phyloP scores from a whole-genome alignment of 2,329 filamentous ascomycete genomes.

The Phialophora macrospora region DNA sequence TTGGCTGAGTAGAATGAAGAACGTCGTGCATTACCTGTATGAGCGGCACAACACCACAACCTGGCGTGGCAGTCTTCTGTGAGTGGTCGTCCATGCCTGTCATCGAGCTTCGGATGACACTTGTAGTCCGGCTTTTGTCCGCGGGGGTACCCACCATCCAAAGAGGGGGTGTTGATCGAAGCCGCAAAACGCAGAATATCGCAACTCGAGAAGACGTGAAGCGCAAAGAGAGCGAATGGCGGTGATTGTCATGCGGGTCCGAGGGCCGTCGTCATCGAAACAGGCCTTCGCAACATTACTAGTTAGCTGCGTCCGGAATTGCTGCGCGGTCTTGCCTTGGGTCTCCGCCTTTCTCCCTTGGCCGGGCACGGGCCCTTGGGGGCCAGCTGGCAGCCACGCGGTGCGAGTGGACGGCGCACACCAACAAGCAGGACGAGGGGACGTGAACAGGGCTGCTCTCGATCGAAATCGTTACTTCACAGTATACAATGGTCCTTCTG shows the following conservation, averaged over 20 bases:
- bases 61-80: neutral
- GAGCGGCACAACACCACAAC: neutral
- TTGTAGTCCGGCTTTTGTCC: slow-evolving; percentile 22
- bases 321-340: neutral
- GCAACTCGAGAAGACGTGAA: neutral
- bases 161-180: slow-evolving; percentile 15
- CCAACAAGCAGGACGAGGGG: neutral
- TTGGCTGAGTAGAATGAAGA: slow-evolving; percentile 1
- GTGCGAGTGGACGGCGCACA: neutral
- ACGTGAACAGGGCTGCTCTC: neutral
- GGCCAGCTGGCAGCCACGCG: neutral
- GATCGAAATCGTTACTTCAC: neutral
- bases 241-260: slow-evolving; percentile 20
- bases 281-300: slow-evolving; percentile 15
- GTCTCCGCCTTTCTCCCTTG: slow-evolving; percentile 1
- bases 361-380: neutral
- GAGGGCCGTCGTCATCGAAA: slow-evolving; percentile 15
- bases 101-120: slow-evolving; percentile 6
- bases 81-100: slow-evolving; percentile 13
- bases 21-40: neutral
- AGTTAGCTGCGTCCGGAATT: neutral
- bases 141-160: slow-evolving; percentile 6
- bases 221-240: slow-evolving; percentile 5
- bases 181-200: slow-evolving; percentile 1
- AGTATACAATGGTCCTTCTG: neutral